A percentile compares a stretch with the other conserved stretches of the same genome.
phyloP scores from a whole-genome alignment of 2,329 filamentous ascomycete species.

The Truncatella angustata region DNA sequence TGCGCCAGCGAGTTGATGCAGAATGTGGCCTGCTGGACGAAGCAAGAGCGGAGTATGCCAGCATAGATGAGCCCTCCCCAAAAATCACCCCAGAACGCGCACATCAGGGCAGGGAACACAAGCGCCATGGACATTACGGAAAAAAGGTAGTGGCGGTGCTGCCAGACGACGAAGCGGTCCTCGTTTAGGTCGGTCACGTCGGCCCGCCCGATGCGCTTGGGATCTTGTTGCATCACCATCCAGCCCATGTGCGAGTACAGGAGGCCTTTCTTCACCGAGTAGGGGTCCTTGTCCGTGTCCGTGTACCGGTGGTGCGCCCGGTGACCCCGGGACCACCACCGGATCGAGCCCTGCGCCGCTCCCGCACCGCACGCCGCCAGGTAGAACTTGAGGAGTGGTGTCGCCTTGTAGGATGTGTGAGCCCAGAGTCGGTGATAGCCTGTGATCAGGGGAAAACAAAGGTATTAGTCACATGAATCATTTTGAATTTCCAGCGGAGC shows the following conservation, averaged over 20 bases:
- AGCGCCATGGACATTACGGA: slow-evolving; percentile 75
- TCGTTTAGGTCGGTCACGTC: slow-evolving; percentile 88
- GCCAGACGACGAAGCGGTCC: slow-evolving; percentile 80
- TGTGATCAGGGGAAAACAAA: too few relatives aligned
- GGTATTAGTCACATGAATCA: too few relatives aligned
- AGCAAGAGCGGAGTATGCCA: slow-evolving; percentile 84
- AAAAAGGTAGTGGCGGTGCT: slow-evolving; percentile 85
- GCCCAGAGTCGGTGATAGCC: slow-evolving; percentile 72
- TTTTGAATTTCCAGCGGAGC: background rate
- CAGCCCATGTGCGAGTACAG: slow-evolving; percentile 76
- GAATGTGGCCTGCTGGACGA: slow-evolving; percentile 90
- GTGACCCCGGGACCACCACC: slow-evolving; percentile 88
- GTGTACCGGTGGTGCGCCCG: slow-evolving; percentile 88
- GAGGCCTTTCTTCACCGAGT: slow-evolving; percentile 83
- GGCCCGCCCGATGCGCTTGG: slow-evolving; percentile 81
- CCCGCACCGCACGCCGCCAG: slow-evolving; percentile 79
- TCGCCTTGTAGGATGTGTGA: slow-evolving; percentile 79
- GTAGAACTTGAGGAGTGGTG: slow-evolving; percentile 74
- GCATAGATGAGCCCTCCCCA: slow-evolving; percentile 79
- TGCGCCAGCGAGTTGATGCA: slow-evolving; percentile 90
- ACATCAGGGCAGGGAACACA: slow-evolving; percentile 70
- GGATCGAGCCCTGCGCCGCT: slow-evolving; percentile 76
- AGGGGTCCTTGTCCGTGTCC: slow-evolving; percentile 89
- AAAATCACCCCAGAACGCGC: slow-evolving; percentile 81
- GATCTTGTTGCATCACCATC: slow-evolving; percentile 94